These are phyloP conservation scores for Termitomyces sp. DNA, from an alignment of 768 basidiomycete species.

Conservation along the genomic window DNA sequence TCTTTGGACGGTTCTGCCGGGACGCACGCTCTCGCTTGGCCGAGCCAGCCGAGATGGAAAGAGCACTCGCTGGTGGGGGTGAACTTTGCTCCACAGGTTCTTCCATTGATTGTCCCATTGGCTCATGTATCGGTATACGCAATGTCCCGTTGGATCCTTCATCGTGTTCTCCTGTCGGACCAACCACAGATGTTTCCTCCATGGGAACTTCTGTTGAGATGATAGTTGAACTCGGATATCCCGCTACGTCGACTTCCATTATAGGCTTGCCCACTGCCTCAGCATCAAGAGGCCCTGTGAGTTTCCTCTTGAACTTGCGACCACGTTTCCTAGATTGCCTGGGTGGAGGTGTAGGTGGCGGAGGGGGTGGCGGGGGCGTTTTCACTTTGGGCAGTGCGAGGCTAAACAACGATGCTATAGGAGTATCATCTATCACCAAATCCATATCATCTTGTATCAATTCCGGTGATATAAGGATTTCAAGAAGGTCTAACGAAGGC, in stretches of 20 bases:
- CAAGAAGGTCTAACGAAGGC: conserved; percentile 51
- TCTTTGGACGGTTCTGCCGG: conserved; percentile 1
- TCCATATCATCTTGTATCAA: conserved; percentile 47
- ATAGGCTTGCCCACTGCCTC: background rate
- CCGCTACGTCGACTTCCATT: background rate
- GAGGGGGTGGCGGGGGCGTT: conserved; percentile 53
- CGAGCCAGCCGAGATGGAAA: conserved; percentile 23
- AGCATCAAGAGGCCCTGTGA: background rate
- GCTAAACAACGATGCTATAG: conserved; percentile 61
- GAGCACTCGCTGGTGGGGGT: conserved; percentile 42
- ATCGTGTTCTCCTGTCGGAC: background rate
- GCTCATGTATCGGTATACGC: background rate
- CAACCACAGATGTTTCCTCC: background rate
- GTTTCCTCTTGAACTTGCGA: conserved; percentile 29
- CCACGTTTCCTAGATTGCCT: conserved; percentile 33
- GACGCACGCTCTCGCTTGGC: conserved; percentile 22
- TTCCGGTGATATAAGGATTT: conserved; percentile 49
- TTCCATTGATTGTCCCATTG: background rate
- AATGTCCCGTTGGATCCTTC: background rate
- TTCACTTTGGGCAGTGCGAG: conserved; percentile 62
- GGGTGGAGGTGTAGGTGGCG: conserved; percentile 32
- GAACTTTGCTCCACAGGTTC: conserved; percentile 7
- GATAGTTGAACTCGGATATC: background rate
- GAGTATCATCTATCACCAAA: conserved; percentile 48
- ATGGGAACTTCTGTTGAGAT: conserved; percentile 14